Percentiles rank a stretch among this genome's conserved stretches.
These are phyloP conservation scores for Phialophora expanda DNA, from an alignment of 2,329 filamentous ascomycete species.

Conservation along the genomic window DNA sequence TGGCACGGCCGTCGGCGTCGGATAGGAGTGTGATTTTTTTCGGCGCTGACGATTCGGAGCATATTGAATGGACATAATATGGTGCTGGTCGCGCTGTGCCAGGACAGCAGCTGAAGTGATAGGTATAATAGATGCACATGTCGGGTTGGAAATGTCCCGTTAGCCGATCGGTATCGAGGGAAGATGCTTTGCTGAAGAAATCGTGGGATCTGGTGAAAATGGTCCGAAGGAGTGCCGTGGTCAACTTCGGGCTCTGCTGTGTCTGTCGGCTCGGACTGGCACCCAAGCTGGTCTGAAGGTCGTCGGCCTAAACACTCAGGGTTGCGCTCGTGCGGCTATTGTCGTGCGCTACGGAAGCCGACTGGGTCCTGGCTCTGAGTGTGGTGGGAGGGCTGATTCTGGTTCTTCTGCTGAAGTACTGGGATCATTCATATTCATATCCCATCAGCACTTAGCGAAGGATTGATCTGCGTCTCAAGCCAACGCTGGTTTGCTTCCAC, in stretches of 20 bases:
- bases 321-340: not conserved
- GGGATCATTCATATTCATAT: slow-evolving; percentile 17
- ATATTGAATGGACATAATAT: slow-evolving; percentile 39
- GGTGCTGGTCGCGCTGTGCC: slow-evolving; percentile 38
- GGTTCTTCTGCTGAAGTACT: slow-evolving; percentile 14
- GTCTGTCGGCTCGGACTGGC: not conserved
- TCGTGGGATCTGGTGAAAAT: not conserved
- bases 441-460: not conserved
- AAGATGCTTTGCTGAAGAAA: not conserved
- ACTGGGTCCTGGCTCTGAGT: not conserved
- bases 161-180: not conserved
- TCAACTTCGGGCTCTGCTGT: not conserved
- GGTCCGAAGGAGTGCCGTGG: not conserved
- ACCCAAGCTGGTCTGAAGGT: not conserved
- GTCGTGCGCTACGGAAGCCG: not conserved
- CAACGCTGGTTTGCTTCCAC: slow-evolving; percentile 7
- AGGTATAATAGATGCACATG: slow-evolving; percentile 41
- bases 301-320: not conserved
- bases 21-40: slow-evolving; percentile 7
- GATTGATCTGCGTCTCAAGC: not conserved
- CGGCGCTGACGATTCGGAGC: slow-evolving; percentile 30
- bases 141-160: not conserved
- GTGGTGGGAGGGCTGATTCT: not conserved
- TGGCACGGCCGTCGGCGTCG: slow-evolving; percentile 6
- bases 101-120: slow-evolving; percentile 40